Conservation (phyloP, 257 asterid species). For the Cordia subcordata region DNA sequence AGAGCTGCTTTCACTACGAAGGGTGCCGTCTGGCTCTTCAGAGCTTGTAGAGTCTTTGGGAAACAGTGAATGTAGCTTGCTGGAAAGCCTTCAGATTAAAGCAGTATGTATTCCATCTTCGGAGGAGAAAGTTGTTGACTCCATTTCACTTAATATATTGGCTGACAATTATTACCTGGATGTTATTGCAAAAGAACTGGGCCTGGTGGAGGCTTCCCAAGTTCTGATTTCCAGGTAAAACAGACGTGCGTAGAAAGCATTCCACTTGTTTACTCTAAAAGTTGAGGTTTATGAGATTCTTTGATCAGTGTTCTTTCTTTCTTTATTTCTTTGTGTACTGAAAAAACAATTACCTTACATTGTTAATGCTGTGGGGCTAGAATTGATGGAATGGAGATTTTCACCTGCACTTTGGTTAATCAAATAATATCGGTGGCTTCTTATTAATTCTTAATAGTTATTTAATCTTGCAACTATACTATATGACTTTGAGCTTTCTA, state of each 20-base stretch:
- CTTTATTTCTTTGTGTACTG: no score
- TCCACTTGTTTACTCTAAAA: not conserved
- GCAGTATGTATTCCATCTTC: conserved; percentile 62
- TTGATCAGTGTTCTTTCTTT: not conserved
- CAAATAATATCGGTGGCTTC: not conserved
- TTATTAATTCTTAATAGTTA: not conserved
- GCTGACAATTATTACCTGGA: conserved; percentile 71
- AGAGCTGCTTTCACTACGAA: conserved; percentile 56
- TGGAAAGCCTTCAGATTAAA: conserved; percentile 41
- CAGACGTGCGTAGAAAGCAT: not conserved
- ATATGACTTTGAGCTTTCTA: not conserved
- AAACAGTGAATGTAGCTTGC: conserved; percentile 33
- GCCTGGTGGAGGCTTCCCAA: conserved; percentile 57
- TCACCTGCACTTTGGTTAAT: no score
- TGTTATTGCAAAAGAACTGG: conserved; percentile 60
- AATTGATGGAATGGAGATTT: no score
- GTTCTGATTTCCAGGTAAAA: conserved; percentile 78
- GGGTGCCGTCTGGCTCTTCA: conserved; percentile 40
- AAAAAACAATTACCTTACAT: no score
- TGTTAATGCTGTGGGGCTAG: no score
- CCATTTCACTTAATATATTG: conserved; percentile 42
- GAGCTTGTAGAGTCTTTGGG: conserved; percentile 40
- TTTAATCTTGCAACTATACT: no score
- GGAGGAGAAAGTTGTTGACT: conserved; percentile 38
- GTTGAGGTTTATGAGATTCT: no score